These are phyloP conservation scores for Tolypocladium sp. DNA, from an alignment of 2,329 filamentous ascomycete species.

Conservation along the genomic window DNA sequence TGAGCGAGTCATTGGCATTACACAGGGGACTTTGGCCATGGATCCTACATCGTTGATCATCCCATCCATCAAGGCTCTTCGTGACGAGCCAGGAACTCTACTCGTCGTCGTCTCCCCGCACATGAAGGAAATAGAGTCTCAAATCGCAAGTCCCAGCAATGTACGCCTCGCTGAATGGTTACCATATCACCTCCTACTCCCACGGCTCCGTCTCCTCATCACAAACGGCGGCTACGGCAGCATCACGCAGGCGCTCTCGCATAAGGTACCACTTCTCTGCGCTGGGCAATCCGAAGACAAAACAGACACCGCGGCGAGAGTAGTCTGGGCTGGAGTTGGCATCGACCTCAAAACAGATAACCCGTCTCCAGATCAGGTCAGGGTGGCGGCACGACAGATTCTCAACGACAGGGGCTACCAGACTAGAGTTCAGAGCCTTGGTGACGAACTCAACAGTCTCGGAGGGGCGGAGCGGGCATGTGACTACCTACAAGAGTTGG, in stretches of 20 bases:
- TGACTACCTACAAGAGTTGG: conserved; percentile 18
- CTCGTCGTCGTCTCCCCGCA: conserved; percentile 24
- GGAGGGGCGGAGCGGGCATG: conserved; percentile 17
- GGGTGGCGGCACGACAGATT: conserved; percentile 13
- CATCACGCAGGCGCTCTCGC: conserved; percentile 24
- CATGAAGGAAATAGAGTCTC: conserved; percentile 12
- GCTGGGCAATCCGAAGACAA: conserved; percentile 27
- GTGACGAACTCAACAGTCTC: conserved; percentile 17
- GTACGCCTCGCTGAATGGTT: conserved; percentile 23
- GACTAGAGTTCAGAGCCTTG: conserved; percentile 11
- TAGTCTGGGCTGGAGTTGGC: conserved; percentile 20
- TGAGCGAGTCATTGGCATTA: conserved; percentile 22
- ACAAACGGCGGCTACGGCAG: conserved; percentile 29
- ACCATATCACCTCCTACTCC: conserved; percentile 25
- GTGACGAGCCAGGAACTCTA: conserved; percentile 14
- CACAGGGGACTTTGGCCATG: conserved; percentile 27
- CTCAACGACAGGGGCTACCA: conserved; percentile 13
- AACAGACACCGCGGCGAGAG: conserved; percentile 24
- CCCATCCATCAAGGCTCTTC: conserved; percentile 24
- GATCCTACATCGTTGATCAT: conserved; percentile 26
- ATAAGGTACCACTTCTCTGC: conserved; percentile 24
- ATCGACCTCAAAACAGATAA: conserved; percentile 26
- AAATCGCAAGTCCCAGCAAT: conserved; percentile 13
- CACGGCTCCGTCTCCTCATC: conserved; percentile 21
- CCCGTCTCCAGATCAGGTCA: conserved; percentile 16